phyloP scores from a whole-genome alignment of 352 stramenopile species.

The Globisporangium megalacanthum region DNA sequence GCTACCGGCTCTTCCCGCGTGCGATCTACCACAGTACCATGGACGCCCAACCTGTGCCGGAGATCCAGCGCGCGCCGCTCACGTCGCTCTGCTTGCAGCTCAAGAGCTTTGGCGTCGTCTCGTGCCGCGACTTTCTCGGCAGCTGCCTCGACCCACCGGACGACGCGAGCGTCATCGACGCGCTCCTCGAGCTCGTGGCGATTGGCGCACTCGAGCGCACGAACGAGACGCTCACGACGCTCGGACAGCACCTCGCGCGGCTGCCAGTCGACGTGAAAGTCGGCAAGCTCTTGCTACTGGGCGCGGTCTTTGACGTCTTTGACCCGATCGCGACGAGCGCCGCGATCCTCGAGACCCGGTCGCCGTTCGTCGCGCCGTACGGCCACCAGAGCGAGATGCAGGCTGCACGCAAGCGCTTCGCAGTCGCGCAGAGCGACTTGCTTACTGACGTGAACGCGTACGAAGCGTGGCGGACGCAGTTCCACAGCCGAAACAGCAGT shows the following conservation, averaged over 20 bases:
- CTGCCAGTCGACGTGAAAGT: slow-evolving; percentile 96
- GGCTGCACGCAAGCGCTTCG: slow-evolving; percentile 47
- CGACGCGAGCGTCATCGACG: slow-evolving; percentile 81
- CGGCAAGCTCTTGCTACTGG: slow-evolving; percentile 96
- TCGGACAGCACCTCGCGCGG: slow-evolving; percentile 90
- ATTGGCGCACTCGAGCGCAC: slow-evolving; percentile 77
- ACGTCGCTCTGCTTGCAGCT: slow-evolving; percentile 96
- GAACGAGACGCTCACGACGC: slow-evolving; percentile 84
- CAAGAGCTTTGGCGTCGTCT: slow-evolving; percentile 77
- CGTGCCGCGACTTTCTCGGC: slow-evolving; percentile 81
- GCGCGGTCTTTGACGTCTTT: slow-evolving; percentile 90
- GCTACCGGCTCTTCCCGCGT: slow-evolving; percentile 85
- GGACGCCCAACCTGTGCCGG: slow-evolving; percentile 79
- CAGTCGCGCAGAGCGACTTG: slow-evolving; percentile 55
- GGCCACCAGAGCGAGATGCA: slow-evolving; percentile 69
- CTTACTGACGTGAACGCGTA: slow-evolving; percentile 80
- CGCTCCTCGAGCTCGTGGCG: slow-evolving; percentile 86
- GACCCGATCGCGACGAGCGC: slow-evolving; percentile 63
- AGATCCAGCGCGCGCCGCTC: slow-evolving; percentile 95
- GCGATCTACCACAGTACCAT: slow-evolving; percentile 76
- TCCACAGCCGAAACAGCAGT: slow-evolving; percentile 1
- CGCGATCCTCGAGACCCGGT: slow-evolving; percentile 73
- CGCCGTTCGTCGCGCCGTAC: slow-evolving; percentile 77
- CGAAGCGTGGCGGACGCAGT: slow-evolving; percentile 41
- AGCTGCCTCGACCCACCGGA: slow-evolving; percentile 92